Conservation (phyloP, 257 asterid genomes). For the Vinca minor region DNA sequence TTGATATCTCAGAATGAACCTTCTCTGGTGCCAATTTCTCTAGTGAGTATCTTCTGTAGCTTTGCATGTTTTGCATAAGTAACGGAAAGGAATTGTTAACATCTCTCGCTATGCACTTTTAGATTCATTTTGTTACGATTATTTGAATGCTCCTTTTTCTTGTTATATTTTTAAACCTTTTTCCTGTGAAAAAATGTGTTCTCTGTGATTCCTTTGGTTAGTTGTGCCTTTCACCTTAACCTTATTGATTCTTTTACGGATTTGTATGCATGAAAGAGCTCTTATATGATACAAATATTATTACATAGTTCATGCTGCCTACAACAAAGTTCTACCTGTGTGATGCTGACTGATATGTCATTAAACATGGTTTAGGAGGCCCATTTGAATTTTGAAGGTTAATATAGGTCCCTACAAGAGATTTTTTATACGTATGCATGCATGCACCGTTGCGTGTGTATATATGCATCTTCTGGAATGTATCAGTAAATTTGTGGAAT, state of each 20-base stretch:
- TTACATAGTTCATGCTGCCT: background rate
- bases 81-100: background rate
- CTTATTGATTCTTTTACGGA: background rate
- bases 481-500: background rate
- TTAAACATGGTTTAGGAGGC: background rate
- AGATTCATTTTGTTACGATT: background rate
- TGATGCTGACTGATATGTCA: no score
- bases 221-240: background rate
- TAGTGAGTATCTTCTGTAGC: conserved; percentile 45
- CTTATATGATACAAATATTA: background rate
- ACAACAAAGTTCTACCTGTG: background rate
- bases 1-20: conserved; percentile 90
- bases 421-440: background rate
- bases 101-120: background rate
- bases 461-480: background rate
- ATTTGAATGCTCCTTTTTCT: background rate
- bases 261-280: background rate
- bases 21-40: conserved; percentile 63
- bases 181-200: background rate
- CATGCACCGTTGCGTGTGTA: background rate
- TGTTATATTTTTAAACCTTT: no score
- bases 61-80: conserved; percentile 9
- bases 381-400: conserved; percentile 1
- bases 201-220: no score
- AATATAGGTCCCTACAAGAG: background rate